phyloP scores from a whole-genome alignment of 768 basidiomycete species.

The Terana coerulea region DNA sequence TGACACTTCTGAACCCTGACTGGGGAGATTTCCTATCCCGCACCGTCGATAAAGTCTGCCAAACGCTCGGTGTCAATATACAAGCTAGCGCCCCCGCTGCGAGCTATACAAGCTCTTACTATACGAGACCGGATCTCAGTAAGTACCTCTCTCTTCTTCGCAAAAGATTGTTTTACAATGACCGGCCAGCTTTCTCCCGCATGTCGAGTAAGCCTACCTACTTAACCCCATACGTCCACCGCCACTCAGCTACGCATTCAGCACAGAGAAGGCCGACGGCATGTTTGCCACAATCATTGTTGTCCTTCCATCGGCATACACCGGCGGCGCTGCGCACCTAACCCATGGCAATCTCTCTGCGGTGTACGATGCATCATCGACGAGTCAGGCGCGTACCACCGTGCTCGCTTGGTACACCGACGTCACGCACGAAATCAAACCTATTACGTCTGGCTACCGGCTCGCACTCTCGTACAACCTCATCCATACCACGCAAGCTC shows the following conservation, averaged over 20 bases:
- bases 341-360: constrained; percentile 33
- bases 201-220: constrained; percentile 48
- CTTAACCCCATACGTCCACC: neutral
- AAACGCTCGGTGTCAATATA: constrained; percentile 36
- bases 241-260: constrained; percentile 14
- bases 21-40: constrained; percentile 36
- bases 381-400: constrained; percentile 31
- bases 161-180: neutral
- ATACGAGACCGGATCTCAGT: constrained; percentile 49
- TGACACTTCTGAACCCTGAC: constrained; percentile 38
- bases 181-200: constrained; percentile 41
- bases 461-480: constrained; percentile 51
- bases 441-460: constrained; percentile 44
- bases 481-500: constrained; percentile 31
- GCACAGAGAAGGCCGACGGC: constrained; percentile 42
- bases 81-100: constrained; percentile 28
- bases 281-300: constrained; percentile 53
- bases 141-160: constrained; percentile 18
- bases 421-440: constrained; percentile 47
- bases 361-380: constrained; percentile 33
- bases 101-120: constrained; percentile 47
- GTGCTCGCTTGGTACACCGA: constrained; percentile 52
- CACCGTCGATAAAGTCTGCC: constrained; percentile 30
- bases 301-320: constrained; percentile 39
- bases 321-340: constrained; percentile 43